Conservation (phyloP, 768 basidiomycete genomes). For the Solioccasus polychromus region DNA sequence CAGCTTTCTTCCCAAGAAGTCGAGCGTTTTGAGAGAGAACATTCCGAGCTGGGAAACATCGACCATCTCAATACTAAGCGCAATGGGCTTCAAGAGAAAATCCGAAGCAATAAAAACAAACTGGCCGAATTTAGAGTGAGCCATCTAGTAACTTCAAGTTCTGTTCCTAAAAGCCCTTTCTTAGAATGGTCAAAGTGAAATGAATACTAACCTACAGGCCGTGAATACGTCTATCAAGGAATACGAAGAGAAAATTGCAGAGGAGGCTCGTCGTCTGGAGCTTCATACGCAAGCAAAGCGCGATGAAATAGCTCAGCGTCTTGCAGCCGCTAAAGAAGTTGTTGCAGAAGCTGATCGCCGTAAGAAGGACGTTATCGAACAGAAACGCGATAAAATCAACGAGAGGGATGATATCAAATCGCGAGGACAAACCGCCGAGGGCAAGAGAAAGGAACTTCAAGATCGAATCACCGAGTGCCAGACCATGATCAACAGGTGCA, state of each 20-base stretch:
- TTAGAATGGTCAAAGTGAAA: conserved; percentile 51
- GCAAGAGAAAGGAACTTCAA: conserved; percentile 31
- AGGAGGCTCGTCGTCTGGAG: conserved; percentile 53
- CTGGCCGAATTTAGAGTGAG: conserved; percentile 45
- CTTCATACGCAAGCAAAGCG: conserved; percentile 59
- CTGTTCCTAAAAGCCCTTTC: conserved; percentile 3
- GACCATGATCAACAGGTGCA: conserved; percentile 47
- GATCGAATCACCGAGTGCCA: conserved; percentile 45
- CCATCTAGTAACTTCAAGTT: background rate
- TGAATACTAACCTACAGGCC: conserved; percentile 41
- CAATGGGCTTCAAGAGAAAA: conserved; percentile 35
- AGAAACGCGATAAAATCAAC: conserved; percentile 32
- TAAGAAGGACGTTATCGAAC: conserved; percentile 28
- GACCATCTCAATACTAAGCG: conserved; percentile 43
- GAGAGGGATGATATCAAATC: conserved; percentile 32
- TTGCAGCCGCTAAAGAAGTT: conserved; percentile 44
- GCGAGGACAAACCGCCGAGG: conserved; percentile 38
- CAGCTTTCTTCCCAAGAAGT: conserved; percentile 35
- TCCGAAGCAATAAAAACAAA: conserved; percentile 44
- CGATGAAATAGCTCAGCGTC: conserved; percentile 51
- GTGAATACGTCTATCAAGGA: conserved; percentile 33
- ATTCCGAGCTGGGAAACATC: conserved; percentile 43
- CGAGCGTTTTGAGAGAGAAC: conserved; percentile 37
- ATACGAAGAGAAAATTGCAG: conserved; percentile 45
- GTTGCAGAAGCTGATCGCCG: conserved; percentile 39